Evolutionary conservation across 495 filamentous ascomycete species (phyloP), one percentile per base, ranked within the genome.

Genomic region (Xylaria telfairii): DNA sequence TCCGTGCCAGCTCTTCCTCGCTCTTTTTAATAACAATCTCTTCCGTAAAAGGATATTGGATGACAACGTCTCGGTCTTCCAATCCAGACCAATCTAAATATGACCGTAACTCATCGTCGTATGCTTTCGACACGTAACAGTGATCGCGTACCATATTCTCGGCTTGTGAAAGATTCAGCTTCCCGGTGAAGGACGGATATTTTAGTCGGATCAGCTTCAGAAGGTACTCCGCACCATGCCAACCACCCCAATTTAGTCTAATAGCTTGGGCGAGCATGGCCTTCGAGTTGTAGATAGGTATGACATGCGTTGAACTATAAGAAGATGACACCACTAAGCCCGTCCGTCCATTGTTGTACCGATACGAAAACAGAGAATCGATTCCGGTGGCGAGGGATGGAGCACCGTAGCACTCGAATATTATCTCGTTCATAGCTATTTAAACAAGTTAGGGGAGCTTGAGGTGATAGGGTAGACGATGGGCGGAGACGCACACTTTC

Each of bases 11-110:
- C 77, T 99, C 96, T 75, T 98, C 96, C 78, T 96, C 92, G 13
- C 89, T 93, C 77, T 99, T 99, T 77, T 96, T 92, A 0, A 92
- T 80, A 2, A 97, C 84, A 7, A 98, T 84, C 56, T 96, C 92
- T 80, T 99, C 96, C 0, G 93, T 96, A 74, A 90, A 99, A 0
- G 96, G 96, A 72, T 94, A 96, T 73, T 98, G 96, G 17, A 99
- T 86, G 32, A 98, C 88, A 71, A 90, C 85, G 77, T 98, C 93
- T 19, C 96, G 87, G 69, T 95, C 93, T 76, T 97, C 95, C 0
- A 98, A 81, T 0, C 93, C 94, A 0, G 90, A 92, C 91, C 92
- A 96, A 65, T 98, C 93, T 30, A 99, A 82, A 75, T 90, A 96
- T 19, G 83, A 80, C 47, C 79, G 83, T 32, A 97, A 76, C 77